Evolutionary conservation across 2,329 filamentous ascomycete species (phyloP), one percentile per base, ranked within the genome.

Genomic region (Pseudocercospora cruenta): DNA sequence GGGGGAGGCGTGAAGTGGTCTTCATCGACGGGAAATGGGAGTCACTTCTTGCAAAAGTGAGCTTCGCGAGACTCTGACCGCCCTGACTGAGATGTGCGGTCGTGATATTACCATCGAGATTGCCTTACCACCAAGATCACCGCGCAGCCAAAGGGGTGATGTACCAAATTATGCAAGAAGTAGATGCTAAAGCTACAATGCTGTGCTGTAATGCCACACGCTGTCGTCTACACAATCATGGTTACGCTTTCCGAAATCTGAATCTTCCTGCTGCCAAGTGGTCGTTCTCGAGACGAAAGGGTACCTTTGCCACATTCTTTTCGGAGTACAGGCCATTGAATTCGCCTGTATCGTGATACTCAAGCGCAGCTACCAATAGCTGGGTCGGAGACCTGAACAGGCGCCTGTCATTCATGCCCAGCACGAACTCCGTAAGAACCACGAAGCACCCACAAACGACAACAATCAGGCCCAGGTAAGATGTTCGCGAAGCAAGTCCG

Each of bases 361-460:
- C 71, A 19, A 75, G 49, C 12, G 73, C 71, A 12, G 71, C 71
- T 0, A 74, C 68, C 2, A 75, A 63, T 12, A 73, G 59, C 58
- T 71, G 66, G 1, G 69, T 69, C 1, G 66, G 61, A 9, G 62
- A 69, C 7, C 63, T 43, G 45, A 66, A 68, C 26, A 62, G 33
- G 16, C 63, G 60, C 12, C 71, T 64, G 24, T 68, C 64, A 2
- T 68, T 63, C 9, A 71, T 26, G 2, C 64, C 71, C 1, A 74
- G 60, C 1, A 70, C 28, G 19, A 72, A 55, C 49, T 74, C 69
- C 1, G 53, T 47, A 4, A 73, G 5, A 1, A 74, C 71, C 0
- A 74, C 67, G 1, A 64, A n/a, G 31, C 62, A 62, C 2, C 70
- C 73, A 4, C 67, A n/a, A 0, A 62, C 36, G 7, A 65, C 58